Evolutionary conservation across 164 flowering plant genomes (phyloP).

Genomic region (Chimonanthus praecox): DNA sequence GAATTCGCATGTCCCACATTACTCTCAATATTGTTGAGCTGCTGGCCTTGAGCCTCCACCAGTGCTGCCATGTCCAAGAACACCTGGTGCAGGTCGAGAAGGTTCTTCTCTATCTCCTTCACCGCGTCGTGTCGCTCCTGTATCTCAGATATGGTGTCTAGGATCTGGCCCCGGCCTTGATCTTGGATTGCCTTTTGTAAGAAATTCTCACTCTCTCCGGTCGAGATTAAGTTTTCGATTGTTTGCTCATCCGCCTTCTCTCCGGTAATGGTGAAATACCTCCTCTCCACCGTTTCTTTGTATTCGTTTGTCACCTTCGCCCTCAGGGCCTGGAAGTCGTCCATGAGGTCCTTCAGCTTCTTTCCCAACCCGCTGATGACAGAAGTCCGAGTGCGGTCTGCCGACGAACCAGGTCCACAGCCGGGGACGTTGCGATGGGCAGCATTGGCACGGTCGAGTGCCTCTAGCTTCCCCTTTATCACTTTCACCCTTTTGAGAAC

Average conservation of each 20-base stretch:
- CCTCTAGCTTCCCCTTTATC: conserved; percentile 27
- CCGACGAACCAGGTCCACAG: conserved; percentile 30
- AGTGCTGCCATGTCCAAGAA: conserved; percentile 37
- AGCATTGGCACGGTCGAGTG: conserved; percentile 23
- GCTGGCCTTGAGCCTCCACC: conserved; percentile 33
- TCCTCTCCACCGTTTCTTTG: conserved; percentile 30
- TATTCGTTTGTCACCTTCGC: conserved; percentile 19
- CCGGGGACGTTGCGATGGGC: conserved; percentile 25
- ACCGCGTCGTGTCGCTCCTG: conserved; percentile 28
- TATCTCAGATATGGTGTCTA: conserved; percentile 29
- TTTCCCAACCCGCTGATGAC: conserved; percentile 29
- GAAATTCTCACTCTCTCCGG: conserved; percentile 25
- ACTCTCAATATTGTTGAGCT: conserved; percentile 29
- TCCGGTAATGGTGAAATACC: conserved; percentile 31
- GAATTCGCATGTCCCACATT: conserved; percentile 27
- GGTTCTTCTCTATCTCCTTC: conserved; percentile 29
- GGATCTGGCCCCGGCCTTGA: conserved; percentile 29
- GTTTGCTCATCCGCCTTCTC: conserved; percentile 23
- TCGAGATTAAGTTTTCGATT: conserved; percentile 26
- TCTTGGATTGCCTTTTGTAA: conserved; percentile 28
- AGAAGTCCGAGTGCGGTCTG: conserved; percentile 30
- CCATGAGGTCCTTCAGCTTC: conserved; percentile 35
- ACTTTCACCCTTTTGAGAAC: conserved; percentile 21
- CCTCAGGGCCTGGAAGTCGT: conserved; percentile 24
- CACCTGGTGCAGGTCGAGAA: conserved; percentile 34